These are phyloP conservation scores for Lipomyces orientalis DNA, from an alignment of 805 yeast genomes.

Conservation along the genomic window DNA sequence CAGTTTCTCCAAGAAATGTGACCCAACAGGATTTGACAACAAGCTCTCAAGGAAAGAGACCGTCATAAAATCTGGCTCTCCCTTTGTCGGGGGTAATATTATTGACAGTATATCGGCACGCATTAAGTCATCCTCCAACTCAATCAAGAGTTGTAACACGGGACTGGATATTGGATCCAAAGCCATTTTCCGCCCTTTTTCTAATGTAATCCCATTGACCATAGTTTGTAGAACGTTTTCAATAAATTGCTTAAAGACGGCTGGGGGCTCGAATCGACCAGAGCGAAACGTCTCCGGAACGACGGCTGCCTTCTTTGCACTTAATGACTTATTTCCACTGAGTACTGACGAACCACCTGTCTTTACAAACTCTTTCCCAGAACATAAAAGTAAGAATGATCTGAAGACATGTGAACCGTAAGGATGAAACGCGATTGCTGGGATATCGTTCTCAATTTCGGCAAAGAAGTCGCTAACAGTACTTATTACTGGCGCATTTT, in stretches of 20 bases:
- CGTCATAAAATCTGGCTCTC: slow-evolving; percentile 39
- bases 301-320: slow-evolving; percentile 8
- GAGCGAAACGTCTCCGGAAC: background rate
- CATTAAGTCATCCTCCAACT: slow-evolving; percentile 80
- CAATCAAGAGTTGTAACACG: slow-evolving; percentile 76
- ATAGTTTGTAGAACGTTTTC: slow-evolving; percentile 55
- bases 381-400: slow-evolving; percentile 67
- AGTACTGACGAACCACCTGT: slow-evolving; percentile 12
- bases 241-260: slow-evolving; percentile 53
- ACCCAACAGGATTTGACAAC: slow-evolving; percentile 87
- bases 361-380: slow-evolving; percentile 72
- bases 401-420: slow-evolving; percentile 91
- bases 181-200: slow-evolving; percentile 71
- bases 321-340: slow-evolving; percentile 23
- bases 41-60: slow-evolving; percentile 76
- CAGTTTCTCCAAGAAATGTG: slow-evolving; percentile 82
- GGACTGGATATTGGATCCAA: slow-evolving; percentile 87
- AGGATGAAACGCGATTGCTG: slow-evolving; percentile 68
- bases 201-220: slow-evolving; percentile 47
- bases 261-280: slow-evolving; percentile 20
- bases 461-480: slow-evolving; percentile 15
- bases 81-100: slow-evolving; percentile 25
- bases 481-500: slow-evolving; percentile 13
- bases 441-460: slow-evolving; percentile 67
- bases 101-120: slow-evolving; percentile 17